Evolutionary conservation across 805 yeast species (phyloP).

Genomic region (Scheffersomyces spartinae): DNA sequence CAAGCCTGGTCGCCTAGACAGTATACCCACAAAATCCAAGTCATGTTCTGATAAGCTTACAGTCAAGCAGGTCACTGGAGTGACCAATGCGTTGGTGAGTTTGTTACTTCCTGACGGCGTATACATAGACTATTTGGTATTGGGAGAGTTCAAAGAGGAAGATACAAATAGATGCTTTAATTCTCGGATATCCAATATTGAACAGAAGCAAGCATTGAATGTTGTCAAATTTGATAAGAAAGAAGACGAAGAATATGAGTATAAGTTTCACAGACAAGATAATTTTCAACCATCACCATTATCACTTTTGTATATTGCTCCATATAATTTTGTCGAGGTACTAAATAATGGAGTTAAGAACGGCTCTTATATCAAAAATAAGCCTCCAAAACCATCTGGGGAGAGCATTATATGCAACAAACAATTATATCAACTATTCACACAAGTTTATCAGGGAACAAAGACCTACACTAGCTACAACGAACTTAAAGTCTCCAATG

Average conservation of each 20-base stretch:
- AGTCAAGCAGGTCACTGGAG: constrained; percentile 45
- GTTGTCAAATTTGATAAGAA: constrained; percentile 4
- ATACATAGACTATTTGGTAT: constrained; percentile 37
- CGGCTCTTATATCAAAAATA: constrained; percentile 39
- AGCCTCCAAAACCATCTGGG: constrained; percentile 32
- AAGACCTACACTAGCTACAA: constrained; percentile 14
- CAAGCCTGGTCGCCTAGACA: constrained; percentile 85
- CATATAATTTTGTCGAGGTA: constrained; percentile 19
- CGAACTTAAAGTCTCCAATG: constrained; percentile 17
- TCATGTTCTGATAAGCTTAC: constrained; percentile 85
- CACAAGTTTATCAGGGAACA: too few relatives aligned
- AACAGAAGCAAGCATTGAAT: constrained; percentile 7
- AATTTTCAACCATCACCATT: constrained; percentile 16
- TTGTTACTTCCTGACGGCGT: constrained; percentile 20
- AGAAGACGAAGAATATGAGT: constrained; percentile 8
- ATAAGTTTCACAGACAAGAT: constrained; percentile 13
- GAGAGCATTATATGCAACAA: constrained; percentile 27
- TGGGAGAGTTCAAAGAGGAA: constrained; percentile 22
- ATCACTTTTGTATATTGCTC: constrained; percentile 16
- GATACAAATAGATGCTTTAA: constrained; percentile 34
- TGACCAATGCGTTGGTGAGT: constrained; percentile 34
- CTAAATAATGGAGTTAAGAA: constrained; percentile 50
- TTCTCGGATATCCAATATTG: constrained; percentile 10
- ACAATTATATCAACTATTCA: constrained; percentile 8
- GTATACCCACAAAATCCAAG: constrained; percentile 60